A percentile compares a stretch with the other conserved stretches of the same genome.
Evolutionary conservation across 2,329 filamentous ascomycete species (phyloP).

Genomic region (Aspergillus sclerotialis): DNA sequence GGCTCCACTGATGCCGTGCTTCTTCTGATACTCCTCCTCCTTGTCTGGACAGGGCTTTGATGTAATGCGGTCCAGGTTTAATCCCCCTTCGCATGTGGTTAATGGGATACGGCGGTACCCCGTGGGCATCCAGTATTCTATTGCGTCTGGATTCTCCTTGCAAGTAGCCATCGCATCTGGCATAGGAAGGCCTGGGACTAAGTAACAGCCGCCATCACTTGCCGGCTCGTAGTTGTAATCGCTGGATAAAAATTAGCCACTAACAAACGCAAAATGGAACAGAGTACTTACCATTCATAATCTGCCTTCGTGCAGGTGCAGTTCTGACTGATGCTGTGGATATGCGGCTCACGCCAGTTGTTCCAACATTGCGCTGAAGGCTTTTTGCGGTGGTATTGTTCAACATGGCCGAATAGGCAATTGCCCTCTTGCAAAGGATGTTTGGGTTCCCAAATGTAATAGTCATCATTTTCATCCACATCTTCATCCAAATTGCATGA

Average conservation of each 20-base stretch:
- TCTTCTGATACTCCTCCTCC: constrained; percentile 73
- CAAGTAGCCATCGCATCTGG: constrained; percentile 55
- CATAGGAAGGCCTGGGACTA: constrained; percentile 67
- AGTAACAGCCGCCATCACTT: constrained; percentile 65
- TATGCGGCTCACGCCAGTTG: constrained; percentile 60
- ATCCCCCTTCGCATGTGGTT: constrained; percentile 74
- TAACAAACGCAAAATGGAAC: constrained; percentile 1
- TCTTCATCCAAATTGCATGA: constrained; percentile 62
- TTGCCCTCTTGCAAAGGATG: constrained; percentile 72
- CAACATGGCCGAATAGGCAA: constrained; percentile 87
- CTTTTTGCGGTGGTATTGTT: constrained; percentile 87
- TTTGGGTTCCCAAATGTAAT: constrained; percentile 77
- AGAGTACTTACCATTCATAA: constrained; percentile 78
- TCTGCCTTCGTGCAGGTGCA: constrained; percentile 80
- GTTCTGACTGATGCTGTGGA: constrained; percentile 64
- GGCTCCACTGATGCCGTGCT: constrained; percentile 62
- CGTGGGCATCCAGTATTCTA: constrained; percentile 76
- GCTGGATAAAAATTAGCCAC: constrained; percentile 38
- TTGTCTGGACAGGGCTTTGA: constrained; percentile 66
- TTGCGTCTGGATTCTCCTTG: constrained; percentile 56
- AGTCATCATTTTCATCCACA: constrained; percentile 57
- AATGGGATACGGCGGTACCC: constrained; percentile 86
- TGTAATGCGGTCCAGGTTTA: constrained; percentile 62
- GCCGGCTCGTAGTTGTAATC: constrained; percentile 90
- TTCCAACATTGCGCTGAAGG: constrained; percentile 75